Base-by-base conservation (phyloP, 2,329 filamentous ascomycete genomes). In the Blastomyces gilchristii region DNA sequence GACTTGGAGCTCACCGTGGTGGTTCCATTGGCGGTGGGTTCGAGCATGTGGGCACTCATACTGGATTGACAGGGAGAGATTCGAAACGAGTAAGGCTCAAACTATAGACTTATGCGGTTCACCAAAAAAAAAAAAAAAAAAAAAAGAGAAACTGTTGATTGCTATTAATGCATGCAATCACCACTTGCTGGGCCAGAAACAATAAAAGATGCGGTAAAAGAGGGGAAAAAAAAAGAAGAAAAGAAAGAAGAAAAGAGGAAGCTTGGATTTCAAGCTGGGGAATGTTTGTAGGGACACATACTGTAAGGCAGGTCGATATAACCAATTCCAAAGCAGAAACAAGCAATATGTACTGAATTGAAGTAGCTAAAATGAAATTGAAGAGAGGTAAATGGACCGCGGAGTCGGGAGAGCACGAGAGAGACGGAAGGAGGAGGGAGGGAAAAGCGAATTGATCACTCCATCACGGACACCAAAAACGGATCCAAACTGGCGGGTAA, bases 1-100 rank as follows among this genome's bases (percentile, higher is more conserved):
- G 79, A 81, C 71, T 80, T 66, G 34, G 59, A 62, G 41, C 11
- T 43, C 34, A 43, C 31, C 16, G 37, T 34, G 4, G 63, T 54
- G 25, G 64, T 37, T 49, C 57, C 57, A 59, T 59, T 59, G 41
- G 41, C 25, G 16, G 14, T 49, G 4, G 41, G 43, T 49, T 49
- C 57, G 14, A 25, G 25, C 18, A 57, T 22, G 18, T 57, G 54
- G 37, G 34, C 22, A 34, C 25, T 31, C 41, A 59, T 59, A n/a
- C 14, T 47, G 14, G 39, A n/a, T n/a, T 31, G 57, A 43, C 16
- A 7, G 25, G 28, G 16, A 37, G 34, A 18, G 37, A 58, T 41
- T 43, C 8, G 56, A 41, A 37, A 6, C 18, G 25, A 41, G 56
- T 41, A 12, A 28, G 11, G 9, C 3, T 43, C 22, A 58, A 58